Percentiles rank a stretch among this genome's conserved stretches.
Conservation (phyloP, 495 filamentous ascomycete species). For the Clavariopsis aquatica region DNA sequence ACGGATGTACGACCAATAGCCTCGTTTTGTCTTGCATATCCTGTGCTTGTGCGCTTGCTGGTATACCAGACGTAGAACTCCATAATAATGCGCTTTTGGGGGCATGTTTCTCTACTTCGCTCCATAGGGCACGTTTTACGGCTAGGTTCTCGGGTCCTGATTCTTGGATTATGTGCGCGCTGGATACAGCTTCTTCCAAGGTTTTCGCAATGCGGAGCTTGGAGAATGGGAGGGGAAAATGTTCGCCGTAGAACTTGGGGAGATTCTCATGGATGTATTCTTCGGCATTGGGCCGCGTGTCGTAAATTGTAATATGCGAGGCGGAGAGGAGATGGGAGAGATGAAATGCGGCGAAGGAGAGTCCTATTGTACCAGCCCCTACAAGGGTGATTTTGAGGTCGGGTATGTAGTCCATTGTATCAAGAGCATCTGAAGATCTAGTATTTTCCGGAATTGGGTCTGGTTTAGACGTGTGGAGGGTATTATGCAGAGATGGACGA, state of each 20-base stretch:
- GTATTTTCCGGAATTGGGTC: no score
- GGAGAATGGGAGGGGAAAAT: slow-evolving; percentile 38
- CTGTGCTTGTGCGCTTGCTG: slow-evolving; percentile 51
- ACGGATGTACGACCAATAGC: slow-evolving; percentile 61
- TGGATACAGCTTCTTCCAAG: slow-evolving; percentile 49
- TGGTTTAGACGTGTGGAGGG: no score
- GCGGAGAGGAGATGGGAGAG: slow-evolving; percentile 47
- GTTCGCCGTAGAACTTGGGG: slow-evolving; percentile 41
- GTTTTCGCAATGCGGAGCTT: slow-evolving; percentile 44
- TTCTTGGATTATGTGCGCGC: slow-evolving; percentile 59
- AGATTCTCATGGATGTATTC: slow-evolving; percentile 49
- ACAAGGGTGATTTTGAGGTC: slow-evolving; percentile 52
- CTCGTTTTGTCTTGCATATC: slow-evolving; percentile 49
- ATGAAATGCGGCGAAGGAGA: slow-evolving; percentile 61
- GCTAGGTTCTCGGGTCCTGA: slow-evolving; percentile 56
- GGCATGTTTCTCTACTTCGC: slow-evolving; percentile 49
- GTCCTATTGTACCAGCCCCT: slow-evolving; percentile 61
- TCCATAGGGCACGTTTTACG: slow-evolving; percentile 58
- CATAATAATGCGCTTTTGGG: slow-evolving; percentile 52
- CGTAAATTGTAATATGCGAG: slow-evolving; percentile 52
- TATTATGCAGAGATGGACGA: no score
- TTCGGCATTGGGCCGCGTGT: slow-evolving; percentile 55
- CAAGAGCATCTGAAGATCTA: no score
- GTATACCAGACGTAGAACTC: slow-evolving; percentile 60
- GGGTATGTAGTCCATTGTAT: slow-evolving; percentile 5